phyloP scores from a whole-genome alignment of 768 basidiomycete genomes.

The Mycena polygramma region DNA sequence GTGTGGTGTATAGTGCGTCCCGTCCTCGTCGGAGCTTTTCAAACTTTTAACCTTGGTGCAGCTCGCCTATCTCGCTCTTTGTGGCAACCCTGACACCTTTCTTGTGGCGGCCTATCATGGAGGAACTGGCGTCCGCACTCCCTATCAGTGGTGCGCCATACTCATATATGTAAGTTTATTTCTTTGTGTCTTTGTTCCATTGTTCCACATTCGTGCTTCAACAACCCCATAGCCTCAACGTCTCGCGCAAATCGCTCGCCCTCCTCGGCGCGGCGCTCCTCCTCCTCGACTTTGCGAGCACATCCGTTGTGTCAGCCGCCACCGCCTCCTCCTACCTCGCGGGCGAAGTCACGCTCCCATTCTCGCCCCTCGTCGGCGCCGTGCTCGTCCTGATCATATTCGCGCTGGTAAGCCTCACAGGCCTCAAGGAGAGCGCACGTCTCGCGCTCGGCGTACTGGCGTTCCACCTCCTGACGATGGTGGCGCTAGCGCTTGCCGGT shows the following conservation, averaged over 20 bases:
- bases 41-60: slow-evolving; percentile 39
- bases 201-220: neutral
- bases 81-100: slow-evolving; percentile 72
- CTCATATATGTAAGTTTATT: slow-evolving; percentile 67
- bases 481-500: slow-evolving; percentile 63
- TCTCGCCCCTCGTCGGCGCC: slow-evolving; percentile 65
- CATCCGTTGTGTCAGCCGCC: slow-evolving; percentile 79
- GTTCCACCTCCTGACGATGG: slow-evolving; percentile 75
- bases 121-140: slow-evolving; percentile 77
- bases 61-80: slow-evolving; percentile 78
- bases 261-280: slow-evolving; percentile 75
- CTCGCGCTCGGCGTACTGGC: slow-evolving; percentile 69
- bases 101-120: slow-evolving; percentile 82
- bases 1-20: slow-evolving; percentile 71
- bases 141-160: slow-evolving; percentile 81
- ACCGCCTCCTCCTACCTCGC: slow-evolving; percentile 77
- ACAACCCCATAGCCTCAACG: slow-evolving; percentile 61
- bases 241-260: slow-evolving; percentile 72
- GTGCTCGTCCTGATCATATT: slow-evolving; percentile 69
- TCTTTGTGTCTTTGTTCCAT: neutral
- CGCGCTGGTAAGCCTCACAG: slow-evolving; percentile 66
- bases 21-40: neutral
- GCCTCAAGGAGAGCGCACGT: slow-evolving; percentile 72
- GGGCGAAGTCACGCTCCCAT: slow-evolving; percentile 72
- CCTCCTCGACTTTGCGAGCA: slow-evolving; percentile 79